Evolutionary conservation across 805 yeast species (phyloP).

Genomic region (Cyberlindnera lachancei): DNA sequence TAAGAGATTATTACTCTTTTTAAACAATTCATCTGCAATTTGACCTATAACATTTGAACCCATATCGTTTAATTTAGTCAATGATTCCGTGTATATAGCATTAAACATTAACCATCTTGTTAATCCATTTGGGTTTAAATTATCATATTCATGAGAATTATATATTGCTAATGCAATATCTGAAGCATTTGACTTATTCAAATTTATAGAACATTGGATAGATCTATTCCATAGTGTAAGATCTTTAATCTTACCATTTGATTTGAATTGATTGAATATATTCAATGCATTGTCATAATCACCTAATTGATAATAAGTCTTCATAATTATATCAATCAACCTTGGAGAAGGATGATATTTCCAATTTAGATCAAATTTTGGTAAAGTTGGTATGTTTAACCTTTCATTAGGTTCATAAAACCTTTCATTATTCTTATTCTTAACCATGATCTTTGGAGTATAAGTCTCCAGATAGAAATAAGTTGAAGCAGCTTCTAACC

Average conservation of each 20-base stretch:
- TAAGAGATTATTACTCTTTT: conserved; percentile 13
- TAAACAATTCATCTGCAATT: conserved; percentile 11
- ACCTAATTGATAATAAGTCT: conserved; percentile 12
- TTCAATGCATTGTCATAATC: conserved; percentile 8
- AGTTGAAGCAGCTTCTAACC: conserved; percentile 12
- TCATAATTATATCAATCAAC: conserved; percentile 16
- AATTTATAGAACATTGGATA: conserved; percentile 7
- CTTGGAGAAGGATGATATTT: conserved; percentile 16
- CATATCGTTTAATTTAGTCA: conserved; percentile 14
- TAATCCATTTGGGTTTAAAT: conserved; percentile 8
- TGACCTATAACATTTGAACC: conserved; percentile 16
- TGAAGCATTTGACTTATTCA: conserved; percentile 8
- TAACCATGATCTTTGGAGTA: conserved; percentile 2
- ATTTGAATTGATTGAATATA: conserved; percentile 3
- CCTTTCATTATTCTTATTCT: conserved; percentile 1
- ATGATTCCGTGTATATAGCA: conserved; percentile 15
- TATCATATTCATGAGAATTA: conserved; percentile 6
- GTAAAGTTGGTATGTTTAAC: conserved; percentile 2
- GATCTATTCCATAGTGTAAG: conserved; percentile 3
- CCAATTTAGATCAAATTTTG: conserved; percentile 4
- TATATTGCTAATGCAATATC: conserved; percentile 12
- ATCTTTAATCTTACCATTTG: conserved; percentile 9
- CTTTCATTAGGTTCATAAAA: background rate
- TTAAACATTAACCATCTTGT: conserved; percentile 20
- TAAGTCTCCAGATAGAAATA: conserved; percentile 13